A percentile compares a stretch with the other conserved stretches of the same genome.
These are phyloP conservation scores for Solanum bulbocastanum DNA, from an alignment of 257 asterid species.

Conservation along the genomic window DNA sequence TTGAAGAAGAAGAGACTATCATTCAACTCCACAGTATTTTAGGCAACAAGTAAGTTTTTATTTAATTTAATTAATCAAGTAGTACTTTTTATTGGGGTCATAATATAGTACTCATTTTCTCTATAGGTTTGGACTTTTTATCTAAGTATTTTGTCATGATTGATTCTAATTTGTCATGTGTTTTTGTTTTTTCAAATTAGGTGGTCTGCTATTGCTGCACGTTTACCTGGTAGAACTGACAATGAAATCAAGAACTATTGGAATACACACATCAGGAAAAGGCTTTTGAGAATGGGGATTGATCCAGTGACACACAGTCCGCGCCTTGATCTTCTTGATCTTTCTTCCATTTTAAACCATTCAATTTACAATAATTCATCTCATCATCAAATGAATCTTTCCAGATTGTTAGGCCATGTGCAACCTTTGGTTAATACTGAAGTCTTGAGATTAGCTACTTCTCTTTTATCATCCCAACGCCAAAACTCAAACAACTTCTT, in stretches of 20 bases:
- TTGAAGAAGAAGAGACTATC: conserved; percentile 72
- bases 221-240: conserved; percentile 76
- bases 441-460: conserved; percentile 36
- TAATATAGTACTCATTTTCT: not conserved
- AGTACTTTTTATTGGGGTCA: not conserved
- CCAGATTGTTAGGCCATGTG: conserved; percentile 35
- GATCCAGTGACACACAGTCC: conserved; percentile 84
- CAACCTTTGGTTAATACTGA: conserved; percentile 49
- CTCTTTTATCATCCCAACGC: conserved; percentile 33
- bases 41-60: conserved; percentile 65
- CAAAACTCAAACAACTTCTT: conserved; percentile 16
- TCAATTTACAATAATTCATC: conserved; percentile 13
- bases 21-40: conserved; percentile 71
- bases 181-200: conserved; percentile 7
- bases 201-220: conserved; percentile 86
- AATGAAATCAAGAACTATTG: conserved; percentile 80
- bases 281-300: conserved; percentile 74
- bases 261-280: conserved; percentile 71
- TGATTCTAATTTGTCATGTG: not conserved
- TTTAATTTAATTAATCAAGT: not conserved
- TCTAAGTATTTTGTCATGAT: not conserved
- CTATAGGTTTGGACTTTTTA: not conserved
- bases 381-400: conserved; percentile 30
- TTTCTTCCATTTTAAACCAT: conserved; percentile 38
- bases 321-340: conserved; percentile 68